Conservation (phyloP, 805 yeast species). For the Yamadazyma paraphyllophila region DNA sequence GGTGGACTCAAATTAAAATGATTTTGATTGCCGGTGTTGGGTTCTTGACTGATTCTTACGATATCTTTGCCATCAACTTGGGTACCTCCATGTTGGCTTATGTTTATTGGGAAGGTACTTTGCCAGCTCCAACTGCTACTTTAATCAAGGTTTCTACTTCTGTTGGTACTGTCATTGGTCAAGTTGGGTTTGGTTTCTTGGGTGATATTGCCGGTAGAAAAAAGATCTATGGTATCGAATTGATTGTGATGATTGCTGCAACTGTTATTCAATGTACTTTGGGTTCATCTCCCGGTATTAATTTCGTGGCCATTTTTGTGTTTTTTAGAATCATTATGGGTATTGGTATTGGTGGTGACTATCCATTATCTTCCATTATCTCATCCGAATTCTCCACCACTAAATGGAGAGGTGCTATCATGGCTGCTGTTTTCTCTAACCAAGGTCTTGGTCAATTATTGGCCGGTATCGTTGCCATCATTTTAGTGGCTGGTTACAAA, state of each 20-base stretch:
- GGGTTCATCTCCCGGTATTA: conserved; percentile 70
- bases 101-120: conserved; percentile 64
- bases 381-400: conserved; percentile 92
- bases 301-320: conserved; percentile 69
- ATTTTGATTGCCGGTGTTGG: conserved; percentile 89
- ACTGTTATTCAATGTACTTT: conserved; percentile 73
- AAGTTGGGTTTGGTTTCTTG: conserved; percentile 75
- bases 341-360: conserved; percentile 97
- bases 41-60: conserved; percentile 89
- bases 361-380: conserved; percentile 89
- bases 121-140: conserved; percentile 73
- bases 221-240: conserved; percentile 81
- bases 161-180: conserved; percentile 92
- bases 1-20: conserved; percentile 82
- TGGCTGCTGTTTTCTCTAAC: conserved; percentile 95
- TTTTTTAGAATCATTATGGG: conserved; percentile 87
- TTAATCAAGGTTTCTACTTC: conserved; percentile 85
- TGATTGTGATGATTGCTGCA: conserved; percentile 79
- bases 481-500: conserved; percentile 77
- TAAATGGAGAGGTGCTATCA: conserved; percentile 96
- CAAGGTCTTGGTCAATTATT: conserved; percentile 95
- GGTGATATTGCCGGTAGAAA: conserved; percentile 87
- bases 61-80: conserved; percentile 85
- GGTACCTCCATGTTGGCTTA: conserved; percentile 76
- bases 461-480: conserved; percentile 80